Evolutionary conservation across 2,329 filamentous ascomycete species (phyloP).

Genomic region (Neoarthrinium moseri): DNA sequence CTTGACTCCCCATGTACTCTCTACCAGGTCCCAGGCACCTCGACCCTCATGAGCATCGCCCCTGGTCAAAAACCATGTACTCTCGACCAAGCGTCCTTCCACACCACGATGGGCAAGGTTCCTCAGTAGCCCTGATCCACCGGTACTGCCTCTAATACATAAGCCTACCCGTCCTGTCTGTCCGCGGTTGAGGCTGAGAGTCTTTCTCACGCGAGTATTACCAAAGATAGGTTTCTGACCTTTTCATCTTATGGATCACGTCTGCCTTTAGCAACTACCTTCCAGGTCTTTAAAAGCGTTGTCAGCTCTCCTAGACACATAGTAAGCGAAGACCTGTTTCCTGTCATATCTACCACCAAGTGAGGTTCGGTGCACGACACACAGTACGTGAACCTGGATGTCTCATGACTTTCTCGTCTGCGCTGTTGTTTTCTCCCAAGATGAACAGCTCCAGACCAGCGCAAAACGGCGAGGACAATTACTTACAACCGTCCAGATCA

Average conservation of each 20-base stretch:
- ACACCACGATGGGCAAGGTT: slow-evolving; percentile 9
- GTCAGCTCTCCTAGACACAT: neutral
- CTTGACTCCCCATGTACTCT: slow-evolving; percentile 5
- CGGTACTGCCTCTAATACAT: slow-evolving; percentile 12
- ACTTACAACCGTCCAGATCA: slow-evolving; percentile 27
- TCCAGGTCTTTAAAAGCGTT: slow-evolving; percentile 3
- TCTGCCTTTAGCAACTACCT: neutral
- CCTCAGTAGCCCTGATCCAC: slow-evolving; percentile 6
- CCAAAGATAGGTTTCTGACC: slow-evolving; percentile 11
- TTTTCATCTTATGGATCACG: slow-evolving; percentile 2
- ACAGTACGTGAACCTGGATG: slow-evolving; percentile 19
- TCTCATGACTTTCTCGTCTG: slow-evolving; percentile 15
- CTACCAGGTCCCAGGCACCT: slow-evolving; percentile 7
- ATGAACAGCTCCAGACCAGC: slow-evolving; percentile 21
- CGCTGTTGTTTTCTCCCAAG: slow-evolving; percentile 10
- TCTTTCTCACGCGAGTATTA: slow-evolving; percentile 3
- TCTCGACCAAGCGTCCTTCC: slow-evolving; percentile 5
- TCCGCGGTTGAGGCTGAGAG: slow-evolving; percentile 12
- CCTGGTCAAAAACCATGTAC: neutral
- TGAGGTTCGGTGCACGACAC: slow-evolving; percentile 1
- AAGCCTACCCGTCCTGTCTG: slow-evolving; percentile 10
- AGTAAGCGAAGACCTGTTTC: neutral
- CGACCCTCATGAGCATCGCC: no score
- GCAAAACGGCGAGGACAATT: slow-evolving; percentile 19
- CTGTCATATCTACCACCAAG: slow-evolving; percentile 1